Conservation (phyloP, 495 filamentous ascomycete species). For the Talaromyces borbonicus region DNA sequence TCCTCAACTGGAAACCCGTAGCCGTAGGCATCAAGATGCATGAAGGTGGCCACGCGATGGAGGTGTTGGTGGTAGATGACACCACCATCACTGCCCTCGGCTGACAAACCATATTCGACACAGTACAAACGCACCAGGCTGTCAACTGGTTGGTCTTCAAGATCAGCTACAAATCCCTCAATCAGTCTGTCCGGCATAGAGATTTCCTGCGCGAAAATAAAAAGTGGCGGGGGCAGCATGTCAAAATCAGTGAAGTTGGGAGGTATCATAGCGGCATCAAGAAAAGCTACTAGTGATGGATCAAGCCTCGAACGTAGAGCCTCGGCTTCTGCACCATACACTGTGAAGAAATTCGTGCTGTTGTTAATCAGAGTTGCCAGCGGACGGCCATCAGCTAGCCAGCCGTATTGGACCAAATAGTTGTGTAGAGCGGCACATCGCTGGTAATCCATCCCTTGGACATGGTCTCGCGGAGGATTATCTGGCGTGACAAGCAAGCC, state of each 20-base stretch:
- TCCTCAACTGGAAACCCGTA: conserved; percentile 12
- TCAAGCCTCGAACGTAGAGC: conserved; percentile 15
- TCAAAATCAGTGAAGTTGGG: no score
- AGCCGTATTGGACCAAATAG: conserved; percentile 26
- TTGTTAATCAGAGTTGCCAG: no score
- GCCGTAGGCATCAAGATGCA: conserved; percentile 9
- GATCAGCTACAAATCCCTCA: no score
- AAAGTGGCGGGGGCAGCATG: no score
- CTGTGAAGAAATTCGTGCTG: neutral
- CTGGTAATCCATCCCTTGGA: conserved; percentile 21
- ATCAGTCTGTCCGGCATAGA: no score
- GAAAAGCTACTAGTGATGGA: conserved; percentile 17
- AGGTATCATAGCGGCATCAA: conserved; percentile 16
- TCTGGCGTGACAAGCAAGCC: no score
- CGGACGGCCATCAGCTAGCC: conserved; percentile 16
- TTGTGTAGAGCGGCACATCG: conserved; percentile 36
- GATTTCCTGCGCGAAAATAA: no score
- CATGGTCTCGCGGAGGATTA: conserved; percentile 20
- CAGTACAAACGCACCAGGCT: no score
- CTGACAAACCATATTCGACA: conserved; percentile 10
- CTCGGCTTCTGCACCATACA: neutral
- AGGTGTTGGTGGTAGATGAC: conserved; percentile 14
- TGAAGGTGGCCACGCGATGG: conserved; percentile 11
- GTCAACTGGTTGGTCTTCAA: no score
- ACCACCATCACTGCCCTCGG: conserved; percentile 10